Conservation (phyloP, 495 filamentous ascomycete genomes). For the Copromyces sp. region DNA sequence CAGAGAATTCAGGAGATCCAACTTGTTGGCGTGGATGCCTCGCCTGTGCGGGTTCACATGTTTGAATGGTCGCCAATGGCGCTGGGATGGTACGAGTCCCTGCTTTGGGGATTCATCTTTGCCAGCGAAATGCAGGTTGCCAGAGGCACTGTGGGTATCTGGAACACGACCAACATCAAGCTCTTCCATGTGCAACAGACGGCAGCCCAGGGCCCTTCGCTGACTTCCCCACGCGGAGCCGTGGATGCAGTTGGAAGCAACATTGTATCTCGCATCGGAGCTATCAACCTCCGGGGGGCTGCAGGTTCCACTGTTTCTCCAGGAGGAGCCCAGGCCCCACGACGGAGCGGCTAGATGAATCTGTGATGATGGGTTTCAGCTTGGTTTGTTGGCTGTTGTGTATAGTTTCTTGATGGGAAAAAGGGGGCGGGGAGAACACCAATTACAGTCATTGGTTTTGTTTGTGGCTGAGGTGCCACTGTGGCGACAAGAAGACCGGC, state of each 20-base stretch:
- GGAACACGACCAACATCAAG: slow-evolving; percentile 83
- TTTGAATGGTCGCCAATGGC: slow-evolving; percentile 93
- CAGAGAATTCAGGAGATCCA: slow-evolving; percentile 32
- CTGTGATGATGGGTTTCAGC: neutral
- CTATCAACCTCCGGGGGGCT: slow-evolving; percentile 48
- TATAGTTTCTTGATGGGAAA: neutral
- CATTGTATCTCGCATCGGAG: slow-evolving; percentile 78
- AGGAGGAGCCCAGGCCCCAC: neutral
- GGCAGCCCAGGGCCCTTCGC: slow-evolving; percentile 63
- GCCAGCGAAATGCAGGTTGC: slow-evolving; percentile 77
- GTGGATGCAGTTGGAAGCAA: slow-evolving; percentile 94
- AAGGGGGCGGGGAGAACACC: neutral
- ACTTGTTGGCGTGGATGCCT: slow-evolving; percentile 58
- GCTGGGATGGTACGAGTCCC: slow-evolving; percentile 90
- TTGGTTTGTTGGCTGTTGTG: neutral
- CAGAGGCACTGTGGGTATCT: slow-evolving; percentile 85
- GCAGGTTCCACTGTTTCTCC: slow-evolving; percentile 1
- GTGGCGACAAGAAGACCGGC: neutral
- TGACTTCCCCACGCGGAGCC: slow-evolving; percentile 77
- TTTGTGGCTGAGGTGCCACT: neutral
- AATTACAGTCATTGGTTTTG: neutral
- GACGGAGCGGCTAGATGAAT: neutral
- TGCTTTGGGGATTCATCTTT: slow-evolving; percentile 96
- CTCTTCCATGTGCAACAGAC: slow-evolving; percentile 86
- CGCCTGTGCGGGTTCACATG: slow-evolving; percentile 67